Conservation (phyloP, 192 early-diverging fungal genomes). For the Linnemannia elongata region DNA sequence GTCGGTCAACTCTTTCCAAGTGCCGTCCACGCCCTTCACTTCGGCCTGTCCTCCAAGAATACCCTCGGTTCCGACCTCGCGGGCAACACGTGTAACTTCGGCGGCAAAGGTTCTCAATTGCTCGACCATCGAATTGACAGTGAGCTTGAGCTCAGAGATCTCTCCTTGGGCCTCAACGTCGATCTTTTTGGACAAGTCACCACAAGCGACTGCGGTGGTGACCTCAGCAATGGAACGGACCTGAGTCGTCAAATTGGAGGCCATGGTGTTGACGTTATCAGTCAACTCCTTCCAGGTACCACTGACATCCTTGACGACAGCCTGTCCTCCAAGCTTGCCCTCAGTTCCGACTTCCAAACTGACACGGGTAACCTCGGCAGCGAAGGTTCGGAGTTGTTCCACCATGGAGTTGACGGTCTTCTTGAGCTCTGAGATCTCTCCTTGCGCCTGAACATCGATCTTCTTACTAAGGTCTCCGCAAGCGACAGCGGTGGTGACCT, state of each 20-base stretch:
- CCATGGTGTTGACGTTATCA: constrained; percentile 83
- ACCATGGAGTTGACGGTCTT: constrained; percentile 58
- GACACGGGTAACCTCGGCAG: constrained; percentile 72
- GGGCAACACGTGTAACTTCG: constrained; percentile 72
- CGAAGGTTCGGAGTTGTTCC: constrained; percentile 60
- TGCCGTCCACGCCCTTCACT: constrained; percentile 63
- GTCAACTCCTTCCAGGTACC: constrained; percentile 75
- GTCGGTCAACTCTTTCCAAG: constrained; percentile 75
- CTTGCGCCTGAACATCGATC: constrained; percentile 53
- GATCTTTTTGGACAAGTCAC: constrained; percentile 73
- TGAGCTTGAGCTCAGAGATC: constrained; percentile 71
- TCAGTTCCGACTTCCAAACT: constrained; percentile 79
- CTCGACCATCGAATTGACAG: constrained; percentile 58
- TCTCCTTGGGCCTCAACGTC: constrained; percentile 68
- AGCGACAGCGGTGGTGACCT: constrained; percentile 57
- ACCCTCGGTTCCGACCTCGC: constrained; percentile 73
- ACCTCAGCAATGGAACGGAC: constrained; percentile 76
- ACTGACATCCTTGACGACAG: constrained; percentile 53
- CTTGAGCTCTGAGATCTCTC: constrained; percentile 61
- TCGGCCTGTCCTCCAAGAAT: constrained; percentile 66
- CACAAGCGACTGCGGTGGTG: constrained; percentile 76
- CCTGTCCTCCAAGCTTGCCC: constrained; percentile 73
- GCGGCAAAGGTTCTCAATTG: not conserved
- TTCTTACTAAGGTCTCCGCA: constrained; percentile 50
- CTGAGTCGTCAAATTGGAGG: constrained; percentile 73